Evolutionary conservation across 2,329 filamentous ascomycete genomes (phyloP).

Genomic region (Fusarium newnesense): DNA sequence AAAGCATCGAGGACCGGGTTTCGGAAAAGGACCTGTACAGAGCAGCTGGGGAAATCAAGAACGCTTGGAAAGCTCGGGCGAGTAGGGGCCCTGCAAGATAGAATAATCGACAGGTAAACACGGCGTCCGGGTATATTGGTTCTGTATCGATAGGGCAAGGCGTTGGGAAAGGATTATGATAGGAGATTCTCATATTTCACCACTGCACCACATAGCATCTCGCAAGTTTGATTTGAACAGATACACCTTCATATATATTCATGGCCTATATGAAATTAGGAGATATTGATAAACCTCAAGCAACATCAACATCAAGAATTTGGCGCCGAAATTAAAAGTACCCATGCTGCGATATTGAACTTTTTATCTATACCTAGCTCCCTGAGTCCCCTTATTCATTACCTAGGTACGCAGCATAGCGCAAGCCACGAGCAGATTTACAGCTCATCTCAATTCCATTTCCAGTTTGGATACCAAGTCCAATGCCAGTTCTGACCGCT

Average conservation of each 20-base stretch:
- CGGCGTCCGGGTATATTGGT: conserved; percentile 28
- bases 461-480: conserved; percentile 42
- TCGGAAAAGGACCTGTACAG: conserved; percentile 82
- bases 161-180: conserved; percentile 26
- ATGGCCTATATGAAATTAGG: neutral
- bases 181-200: neutral
- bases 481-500: conserved; percentile 18
- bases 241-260: neutral
- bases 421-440: conserved; percentile 37
- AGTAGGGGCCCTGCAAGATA: conserved; percentile 21
- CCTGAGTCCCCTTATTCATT: conserved; percentile 38
- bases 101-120: conserved; percentile 60
- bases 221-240: neutral
- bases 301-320: neutral
- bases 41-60: conserved; percentile 76
- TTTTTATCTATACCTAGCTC: conserved; percentile 34
- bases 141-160: conserved; percentile 34
- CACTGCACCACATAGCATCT: neutral
- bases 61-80: conserved; percentile 76
- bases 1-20: conserved; percentile 89
- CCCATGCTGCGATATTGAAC: conserved; percentile 22
- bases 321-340: neutral
- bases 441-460: conserved; percentile 31
- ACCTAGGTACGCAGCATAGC: conserved; percentile 38
- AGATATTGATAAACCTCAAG: neutral